A percentile compares a stretch with the other conserved stretches of the same genome.
Evolutionary conservation across 768 basidiomycete genomes (phyloP).

Genomic region (Myochromella boudieri): DNA sequence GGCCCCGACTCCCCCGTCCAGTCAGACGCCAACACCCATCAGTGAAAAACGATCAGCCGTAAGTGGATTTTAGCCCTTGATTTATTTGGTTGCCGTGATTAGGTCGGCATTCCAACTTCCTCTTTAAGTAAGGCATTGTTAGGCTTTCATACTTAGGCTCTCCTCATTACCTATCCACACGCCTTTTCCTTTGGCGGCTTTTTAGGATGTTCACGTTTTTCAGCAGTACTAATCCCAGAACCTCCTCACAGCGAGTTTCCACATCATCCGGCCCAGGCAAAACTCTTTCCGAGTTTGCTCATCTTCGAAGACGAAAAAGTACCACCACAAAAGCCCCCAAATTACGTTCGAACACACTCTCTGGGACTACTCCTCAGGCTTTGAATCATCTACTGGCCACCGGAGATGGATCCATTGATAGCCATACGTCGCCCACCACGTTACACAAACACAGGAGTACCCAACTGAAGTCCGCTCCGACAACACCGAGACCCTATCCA

Average conservation of each 20-base stretch:
- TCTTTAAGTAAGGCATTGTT: constrained; percentile 4
- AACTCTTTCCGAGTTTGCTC: constrained; percentile 24
- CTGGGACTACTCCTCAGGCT: constrained; percentile 15
- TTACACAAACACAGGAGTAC: not conserved
- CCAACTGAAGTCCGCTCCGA: constrained; percentile 10
- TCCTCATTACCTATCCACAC: not conserved
- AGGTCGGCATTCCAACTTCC: constrained; percentile 10
- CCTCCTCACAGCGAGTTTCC: constrained; percentile 26
- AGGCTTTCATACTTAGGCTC: no score
- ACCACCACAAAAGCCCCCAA: constrained; percentile 27
- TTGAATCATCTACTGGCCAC: not conserved
- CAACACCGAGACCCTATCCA: constrained; percentile 14
- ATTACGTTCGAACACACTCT: constrained; percentile 19
- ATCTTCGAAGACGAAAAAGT: constrained; percentile 33
- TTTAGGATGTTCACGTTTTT: constrained; percentile 15
- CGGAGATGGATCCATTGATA: not conserved
- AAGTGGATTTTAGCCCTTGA: constrained; percentile 15
- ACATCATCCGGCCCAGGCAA: constrained; percentile 25
- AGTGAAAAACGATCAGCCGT: constrained; percentile 20
- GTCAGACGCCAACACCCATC: constrained; percentile 4
- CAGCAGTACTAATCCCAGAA: constrained; percentile 8
- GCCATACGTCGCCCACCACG: not conserved
- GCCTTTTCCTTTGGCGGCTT: constrained; percentile 7
- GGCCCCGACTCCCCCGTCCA: constrained; percentile 16
- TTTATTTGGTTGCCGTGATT: constrained; percentile 13